Conservation (phyloP, 345 rosid genomes). For the Luvunga scandens region DNA sequence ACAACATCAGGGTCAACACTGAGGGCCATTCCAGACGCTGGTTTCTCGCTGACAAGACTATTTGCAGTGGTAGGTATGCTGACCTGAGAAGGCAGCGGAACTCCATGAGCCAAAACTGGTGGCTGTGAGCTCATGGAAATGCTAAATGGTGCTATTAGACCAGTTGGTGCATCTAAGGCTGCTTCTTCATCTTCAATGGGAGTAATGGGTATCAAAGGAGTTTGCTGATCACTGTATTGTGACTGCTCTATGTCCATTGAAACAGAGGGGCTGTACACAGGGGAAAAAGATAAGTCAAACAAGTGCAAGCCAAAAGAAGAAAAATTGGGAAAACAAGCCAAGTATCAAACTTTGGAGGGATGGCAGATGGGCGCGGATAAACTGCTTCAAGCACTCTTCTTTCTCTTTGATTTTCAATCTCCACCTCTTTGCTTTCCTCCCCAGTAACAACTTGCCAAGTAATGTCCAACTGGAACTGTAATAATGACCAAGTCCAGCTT, state of each 20-base stretch:
- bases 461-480: constrained; percentile 53
- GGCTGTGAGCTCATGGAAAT: constrained; percentile 33
- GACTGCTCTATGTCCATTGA: constrained; percentile 42
- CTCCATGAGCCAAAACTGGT: constrained; percentile 31
- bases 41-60: constrained; percentile 32
- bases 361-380: constrained; percentile 83
- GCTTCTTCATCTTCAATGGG: constrained; percentile 88
- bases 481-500: constrained; percentile 23
- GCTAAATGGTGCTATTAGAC: constrained; percentile 22
- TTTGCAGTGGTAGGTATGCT: constrained; percentile 20
- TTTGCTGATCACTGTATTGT: constrained; percentile 39
- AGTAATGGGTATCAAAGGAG: constrained; percentile 62
- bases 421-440: constrained; percentile 80
- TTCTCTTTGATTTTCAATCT: constrained; percentile 74
- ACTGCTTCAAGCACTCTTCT: constrained; percentile 92
- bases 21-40: constrained; percentile 27
- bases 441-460: constrained; percentile 91
- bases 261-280: constrained; percentile 62
- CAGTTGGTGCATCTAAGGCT: constrained; percentile 37
- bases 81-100: constrained; percentile 22
- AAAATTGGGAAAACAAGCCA: constrained; percentile 11
- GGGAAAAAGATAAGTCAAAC: constrained; percentile 10
- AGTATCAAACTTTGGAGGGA: constrained; percentile 70
- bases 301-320: constrained; percentile 11
- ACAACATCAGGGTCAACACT: constrained; percentile 55